Conservation (phyloP, 2,329 filamentous ascomycete species). For the Byssothecium circinans region DNA sequence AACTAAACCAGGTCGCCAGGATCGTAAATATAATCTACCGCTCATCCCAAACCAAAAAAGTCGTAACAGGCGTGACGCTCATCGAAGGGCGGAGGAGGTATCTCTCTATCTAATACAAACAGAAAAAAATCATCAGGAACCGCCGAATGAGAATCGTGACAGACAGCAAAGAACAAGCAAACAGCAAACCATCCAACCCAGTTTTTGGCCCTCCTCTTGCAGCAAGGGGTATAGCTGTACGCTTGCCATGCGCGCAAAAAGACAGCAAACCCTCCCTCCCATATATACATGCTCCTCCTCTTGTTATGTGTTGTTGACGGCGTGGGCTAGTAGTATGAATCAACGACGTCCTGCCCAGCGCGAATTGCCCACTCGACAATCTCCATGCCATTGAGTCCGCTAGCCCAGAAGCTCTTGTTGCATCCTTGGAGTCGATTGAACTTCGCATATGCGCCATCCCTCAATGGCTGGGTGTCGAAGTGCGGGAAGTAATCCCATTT, state of each 20-base stretch:
- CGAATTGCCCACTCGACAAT: slow-evolving; percentile 43
- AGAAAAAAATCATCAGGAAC: slow-evolving; percentile 11
- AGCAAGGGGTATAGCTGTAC: not conserved
- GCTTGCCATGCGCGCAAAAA: not conserved
- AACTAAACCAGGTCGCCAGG: slow-evolving; percentile 3
- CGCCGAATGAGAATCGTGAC: slow-evolving; percentile 7
- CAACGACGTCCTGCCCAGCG: slow-evolving; percentile 39
- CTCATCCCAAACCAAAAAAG: slow-evolving; percentile 8
- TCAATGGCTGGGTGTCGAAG: slow-evolving; percentile 32
- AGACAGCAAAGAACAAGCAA: slow-evolving; percentile 10
- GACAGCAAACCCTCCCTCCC: not conserved
- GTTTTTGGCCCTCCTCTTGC: slow-evolving; percentile 5
- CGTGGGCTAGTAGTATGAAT: slow-evolving; percentile 25
- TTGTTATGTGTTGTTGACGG: not conserved
- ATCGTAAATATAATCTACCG: slow-evolving; percentile 10
- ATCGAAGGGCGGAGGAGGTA: slow-evolving; percentile 32
- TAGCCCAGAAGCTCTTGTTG: slow-evolving; percentile 42
- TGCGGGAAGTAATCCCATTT: slow-evolving; percentile 47
- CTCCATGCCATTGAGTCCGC: slow-evolving; percentile 42
- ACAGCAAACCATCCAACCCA: not conserved
- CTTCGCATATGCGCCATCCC: slow-evolving; percentile 32
- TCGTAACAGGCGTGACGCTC: slow-evolving; percentile 17
- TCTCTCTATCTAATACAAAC: slow-evolving; percentile 26
- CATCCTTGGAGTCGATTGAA: slow-evolving; percentile 41
- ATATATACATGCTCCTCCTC: not conserved